phyloP scores from a whole-genome alignment of 2,329 filamentous ascomycete species.

The Orbilia javanica region DNA sequence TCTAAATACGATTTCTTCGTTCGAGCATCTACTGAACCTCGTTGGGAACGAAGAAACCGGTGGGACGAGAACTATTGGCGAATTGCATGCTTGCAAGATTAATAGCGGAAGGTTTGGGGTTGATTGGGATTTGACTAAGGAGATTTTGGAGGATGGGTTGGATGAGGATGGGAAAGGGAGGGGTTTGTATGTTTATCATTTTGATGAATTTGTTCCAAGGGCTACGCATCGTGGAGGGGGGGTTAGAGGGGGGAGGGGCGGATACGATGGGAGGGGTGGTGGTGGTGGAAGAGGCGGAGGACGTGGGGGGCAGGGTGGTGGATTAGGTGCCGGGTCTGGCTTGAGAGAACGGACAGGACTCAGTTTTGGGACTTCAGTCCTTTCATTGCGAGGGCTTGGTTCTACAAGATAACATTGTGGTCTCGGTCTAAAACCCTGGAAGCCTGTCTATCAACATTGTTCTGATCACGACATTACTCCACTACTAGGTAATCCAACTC shows the following conservation, averaged over 20 bases:
- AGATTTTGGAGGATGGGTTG: slow-evolving; percentile 29
- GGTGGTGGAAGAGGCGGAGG: no score
- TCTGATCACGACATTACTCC: no score
- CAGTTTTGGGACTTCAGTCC: no score
- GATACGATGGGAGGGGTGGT: neutral
- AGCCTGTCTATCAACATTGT: no score
- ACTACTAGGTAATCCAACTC: no score
- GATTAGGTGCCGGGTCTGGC: no score
- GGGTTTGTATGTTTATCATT: slow-evolving; percentile 43
- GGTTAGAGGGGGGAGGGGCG: slow-evolving; percentile 2
- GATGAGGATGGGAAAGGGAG: slow-evolving; percentile 30
- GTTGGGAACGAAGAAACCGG: neutral
- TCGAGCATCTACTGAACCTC: slow-evolving; percentile 40
- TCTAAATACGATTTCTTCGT: slow-evolving; percentile 17
- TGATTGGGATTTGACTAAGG: slow-evolving; percentile 31
- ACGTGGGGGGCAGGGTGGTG: neutral
- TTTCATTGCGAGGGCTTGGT: no score
- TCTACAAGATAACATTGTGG: no score
- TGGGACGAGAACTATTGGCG: slow-evolving; percentile 10
- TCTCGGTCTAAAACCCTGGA: no score
- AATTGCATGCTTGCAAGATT: slow-evolving; percentile 50
- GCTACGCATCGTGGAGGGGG: slow-evolving; percentile 22
- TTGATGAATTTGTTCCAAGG: slow-evolving; percentile 45
- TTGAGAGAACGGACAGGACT: neutral
- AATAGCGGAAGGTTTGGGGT: slow-evolving; percentile 55